phyloP scores from a whole-genome alignment of 2,329 filamentous ascomycete genomes.

The Trichoderma koningii region DNA sequence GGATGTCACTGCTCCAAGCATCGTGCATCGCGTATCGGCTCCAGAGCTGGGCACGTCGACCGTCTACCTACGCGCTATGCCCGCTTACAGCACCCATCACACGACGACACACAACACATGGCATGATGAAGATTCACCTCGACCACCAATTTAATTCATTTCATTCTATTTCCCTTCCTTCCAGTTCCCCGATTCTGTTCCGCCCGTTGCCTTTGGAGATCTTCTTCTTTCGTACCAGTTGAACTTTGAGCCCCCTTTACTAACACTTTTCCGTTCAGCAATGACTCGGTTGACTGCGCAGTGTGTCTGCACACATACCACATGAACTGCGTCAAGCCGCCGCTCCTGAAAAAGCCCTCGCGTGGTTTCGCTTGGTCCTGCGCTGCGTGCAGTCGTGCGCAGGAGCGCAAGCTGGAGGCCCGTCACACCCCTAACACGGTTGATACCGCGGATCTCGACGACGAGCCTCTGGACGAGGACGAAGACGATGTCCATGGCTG shows the following conservation, averaged over 20 bases:
- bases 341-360: slow-evolving; percentile 91
- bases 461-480: slow-evolving; percentile 67
- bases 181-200: not conserved
- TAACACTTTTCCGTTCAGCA: slow-evolving; percentile 50
- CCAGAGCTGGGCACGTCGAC: not conserved
- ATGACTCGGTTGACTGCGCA: slow-evolving; percentile 95
- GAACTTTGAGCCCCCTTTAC: not conserved
- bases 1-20: slow-evolving; percentile 19
- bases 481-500: slow-evolving; percentile 64
- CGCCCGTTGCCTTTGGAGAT: not conserved
- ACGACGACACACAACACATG: not conserved
- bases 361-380: slow-evolving; percentile 98
- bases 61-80: not conserved
- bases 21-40: slow-evolving; percentile 9
- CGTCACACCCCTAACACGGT: slow-evolving; percentile 77
- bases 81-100: no score
- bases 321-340: slow-evolving; percentile 95
- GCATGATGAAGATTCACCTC: no score
- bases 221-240: no score
- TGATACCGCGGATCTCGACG: slow-evolving; percentile 67
- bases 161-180: not conserved
- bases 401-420: slow-evolving; percentile 88
- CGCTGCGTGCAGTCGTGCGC: slow-evolving; percentile 91
- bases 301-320: slow-evolving; percentile 95
- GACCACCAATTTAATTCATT: not conserved